Evolutionary conservation across 1,284 basidiomycete species (phyloP).

Genomic region (Sphagnurus paluster): DNA sequence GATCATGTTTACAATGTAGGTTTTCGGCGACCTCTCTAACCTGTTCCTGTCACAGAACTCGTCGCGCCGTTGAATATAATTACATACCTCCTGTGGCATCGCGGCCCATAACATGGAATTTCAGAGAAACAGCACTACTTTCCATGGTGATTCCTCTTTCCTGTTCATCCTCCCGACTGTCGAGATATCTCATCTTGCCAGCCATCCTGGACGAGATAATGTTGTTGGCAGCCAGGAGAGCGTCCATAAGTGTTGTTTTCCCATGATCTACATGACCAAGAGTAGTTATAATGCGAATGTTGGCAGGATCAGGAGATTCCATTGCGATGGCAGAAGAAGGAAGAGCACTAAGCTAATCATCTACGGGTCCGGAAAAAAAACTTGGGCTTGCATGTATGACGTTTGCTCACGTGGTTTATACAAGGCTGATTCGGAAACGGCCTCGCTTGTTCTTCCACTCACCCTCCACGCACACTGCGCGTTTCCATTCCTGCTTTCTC

Average conservation of each 20-base stretch:
- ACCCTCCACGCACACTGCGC: background rate
- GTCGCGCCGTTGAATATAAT: slow-evolving; percentile 9
- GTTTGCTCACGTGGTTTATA: slow-evolving; percentile 10
- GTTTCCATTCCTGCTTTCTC: background rate
- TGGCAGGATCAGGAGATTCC: slow-evolving; percentile 50
- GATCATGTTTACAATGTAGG: slow-evolving; percentile 90
- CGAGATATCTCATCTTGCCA: slow-evolving; percentile 94
- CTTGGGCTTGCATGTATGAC: slow-evolving; percentile 1
- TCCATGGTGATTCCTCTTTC: slow-evolving; percentile 99
- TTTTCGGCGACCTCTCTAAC: slow-evolving; percentile 55
- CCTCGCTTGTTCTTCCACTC: slow-evolving; percentile 2
- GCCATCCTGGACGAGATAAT: slow-evolving; percentile 96
- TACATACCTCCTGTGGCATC: slow-evolving; percentile 41
- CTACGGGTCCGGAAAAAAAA: too few relatives aligned
- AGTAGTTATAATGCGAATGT: slow-evolving; percentile 77
- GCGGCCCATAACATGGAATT: slow-evolving; percentile 75
- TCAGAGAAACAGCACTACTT: slow-evolving; percentile 88
- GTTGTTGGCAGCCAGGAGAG: slow-evolving; percentile 94
- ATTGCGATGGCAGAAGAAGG: slow-evolving; percentile 23
- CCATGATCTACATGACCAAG: slow-evolving; percentile 90
- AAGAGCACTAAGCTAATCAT: background rate
- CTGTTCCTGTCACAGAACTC: slow-evolving; percentile 30
- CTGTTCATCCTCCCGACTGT: slow-evolving; percentile 97
- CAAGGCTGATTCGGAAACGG: slow-evolving; percentile 1
- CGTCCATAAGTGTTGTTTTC: slow-evolving; percentile 95